Evolutionary conservation across 129 eudicot genomes (phyloP).

Genomic region (Scalesia atractyloides): DNA sequence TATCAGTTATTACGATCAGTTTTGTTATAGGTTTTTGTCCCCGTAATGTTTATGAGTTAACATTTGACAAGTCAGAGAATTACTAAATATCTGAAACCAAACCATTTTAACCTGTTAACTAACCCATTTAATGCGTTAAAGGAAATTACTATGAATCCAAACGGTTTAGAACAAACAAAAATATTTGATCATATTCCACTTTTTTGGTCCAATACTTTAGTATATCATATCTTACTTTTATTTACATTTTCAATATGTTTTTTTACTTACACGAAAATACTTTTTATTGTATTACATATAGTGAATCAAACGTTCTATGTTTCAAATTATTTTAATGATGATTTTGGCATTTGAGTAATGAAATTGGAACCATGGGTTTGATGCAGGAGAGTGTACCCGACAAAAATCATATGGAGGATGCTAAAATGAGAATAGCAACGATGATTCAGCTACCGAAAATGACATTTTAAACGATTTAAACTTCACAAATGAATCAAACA

Average conservation of each 20-base stretch:
- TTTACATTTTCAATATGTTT: not conserved
- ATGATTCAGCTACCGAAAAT: not conserved
- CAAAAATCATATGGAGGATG: not conserved
- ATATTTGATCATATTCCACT: too few relatives aligned
- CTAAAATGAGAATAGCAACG: not conserved
- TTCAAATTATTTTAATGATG: not conserved
- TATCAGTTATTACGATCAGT: too few relatives aligned
- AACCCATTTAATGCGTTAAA: too few relatives aligned
- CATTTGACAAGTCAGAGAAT: too few relatives aligned
- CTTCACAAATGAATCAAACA: constrained; percentile 1
- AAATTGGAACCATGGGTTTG: constrained; percentile 2
- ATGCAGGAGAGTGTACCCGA: constrained; percentile 32
- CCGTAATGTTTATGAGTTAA: too few relatives aligned
- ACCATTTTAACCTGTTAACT: too few relatives aligned
- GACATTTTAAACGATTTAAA: not conserved
- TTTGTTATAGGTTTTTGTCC: too few relatives aligned
- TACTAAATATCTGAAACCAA: too few relatives aligned
- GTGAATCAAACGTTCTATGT: not conserved
- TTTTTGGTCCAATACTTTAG: too few relatives aligned
- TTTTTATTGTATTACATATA: not conserved
- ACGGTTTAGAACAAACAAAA: too few relatives aligned
- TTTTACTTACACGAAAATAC: not conserved
- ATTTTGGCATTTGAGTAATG: not conserved
- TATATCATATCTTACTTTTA: not conserved
- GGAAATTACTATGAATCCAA: too few relatives aligned